Percentiles rank a stretch among this genome's conserved stretches.
Evolutionary conservation across 139 green algal species (phyloP).

Genomic region (Gonium pectorale): DNA sequence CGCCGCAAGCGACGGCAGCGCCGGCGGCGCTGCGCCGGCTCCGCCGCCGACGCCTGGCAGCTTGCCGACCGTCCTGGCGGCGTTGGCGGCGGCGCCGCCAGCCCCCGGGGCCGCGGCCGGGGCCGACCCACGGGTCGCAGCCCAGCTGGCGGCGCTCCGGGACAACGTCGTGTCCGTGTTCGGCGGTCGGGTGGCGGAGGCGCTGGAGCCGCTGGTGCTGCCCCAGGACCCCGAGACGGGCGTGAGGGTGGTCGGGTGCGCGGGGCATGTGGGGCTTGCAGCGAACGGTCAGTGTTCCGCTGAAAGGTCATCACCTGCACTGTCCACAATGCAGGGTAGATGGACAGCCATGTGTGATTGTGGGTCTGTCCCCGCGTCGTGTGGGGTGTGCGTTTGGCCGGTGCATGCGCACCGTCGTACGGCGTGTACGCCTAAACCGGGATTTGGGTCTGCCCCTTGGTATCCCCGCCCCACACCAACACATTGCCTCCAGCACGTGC

Average conservation of each 20-base stretch:
- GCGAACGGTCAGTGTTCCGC: no score
- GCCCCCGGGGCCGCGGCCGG: background rate
- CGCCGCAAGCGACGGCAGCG: background rate
- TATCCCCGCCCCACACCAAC: no score
- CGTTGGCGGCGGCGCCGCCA: background rate
- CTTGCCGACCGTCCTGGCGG: background rate
- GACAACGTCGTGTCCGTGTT: constrained; percentile 90
- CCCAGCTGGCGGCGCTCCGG: constrained; percentile 48
- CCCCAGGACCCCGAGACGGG: constrained; percentile 1
- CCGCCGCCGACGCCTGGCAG: constrained; percentile 1
- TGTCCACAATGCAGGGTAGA: no score
- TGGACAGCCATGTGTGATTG: no score
- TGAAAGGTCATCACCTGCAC: no score
- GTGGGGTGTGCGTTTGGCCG: no score
- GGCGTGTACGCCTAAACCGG: no score
- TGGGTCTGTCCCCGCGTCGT: no score
- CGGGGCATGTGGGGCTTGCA: no score
- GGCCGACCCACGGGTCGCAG: constrained; percentile 4
- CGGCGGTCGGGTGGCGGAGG: constrained; percentile 66
- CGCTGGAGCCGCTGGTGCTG: constrained; percentile 76
- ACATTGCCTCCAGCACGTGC: no score
- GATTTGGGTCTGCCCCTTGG: no score
- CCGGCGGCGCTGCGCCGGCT: background rate
- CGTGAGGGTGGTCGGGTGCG: constrained; percentile 5
- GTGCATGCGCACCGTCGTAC: no score